Evolutionary conservation across 2,329 filamentous ascomycete genomes (phyloP).

Genomic region (Parascedosporium putredinis): DNA sequence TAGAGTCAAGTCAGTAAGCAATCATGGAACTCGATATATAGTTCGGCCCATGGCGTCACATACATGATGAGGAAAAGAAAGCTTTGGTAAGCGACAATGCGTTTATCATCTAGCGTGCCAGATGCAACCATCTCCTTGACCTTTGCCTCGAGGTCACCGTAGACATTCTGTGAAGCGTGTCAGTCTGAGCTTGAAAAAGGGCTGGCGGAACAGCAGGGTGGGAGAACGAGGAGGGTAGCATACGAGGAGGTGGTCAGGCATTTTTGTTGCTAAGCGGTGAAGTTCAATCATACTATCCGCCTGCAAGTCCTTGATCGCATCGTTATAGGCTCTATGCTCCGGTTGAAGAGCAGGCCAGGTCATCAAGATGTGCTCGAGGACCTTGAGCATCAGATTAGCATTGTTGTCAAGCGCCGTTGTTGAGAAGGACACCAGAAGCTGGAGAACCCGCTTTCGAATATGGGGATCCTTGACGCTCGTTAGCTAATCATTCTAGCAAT

Average conservation of each 20-base stretch:
- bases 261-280: conserved; percentile 77
- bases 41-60: conserved; percentile 15
- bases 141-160: conserved; percentile 74
- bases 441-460: conserved; percentile 70
- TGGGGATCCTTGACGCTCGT: conserved; percentile 80
- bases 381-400: conserved; percentile 72
- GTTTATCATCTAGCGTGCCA: conserved; percentile 66
- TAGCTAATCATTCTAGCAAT: neutral
- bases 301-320: conserved; percentile 83
- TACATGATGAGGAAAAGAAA: conserved; percentile 90
- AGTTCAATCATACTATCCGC: conserved; percentile 76
- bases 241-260: conserved; percentile 80
- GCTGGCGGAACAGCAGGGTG: neutral
- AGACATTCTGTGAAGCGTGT: conserved; percentile 51
- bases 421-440: conserved; percentile 75
- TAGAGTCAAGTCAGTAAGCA: conserved; percentile 19
- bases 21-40: neutral
- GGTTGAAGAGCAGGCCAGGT: conserved; percentile 67
- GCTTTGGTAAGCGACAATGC: conserved; percentile 75
- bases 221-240: conserved; percentile 15
- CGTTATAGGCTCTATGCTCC: conserved; percentile 64
- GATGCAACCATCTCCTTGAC: conserved; percentile 71
- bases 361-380: conserved; percentile 82
- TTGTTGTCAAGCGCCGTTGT: conserved; percentile 70
- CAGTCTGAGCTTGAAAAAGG: conserved; percentile 10